These are phyloP conservation scores for Thuja plicata DNA, from an alignment of 83 land plant species.

Conservation along the genomic window DNA sequence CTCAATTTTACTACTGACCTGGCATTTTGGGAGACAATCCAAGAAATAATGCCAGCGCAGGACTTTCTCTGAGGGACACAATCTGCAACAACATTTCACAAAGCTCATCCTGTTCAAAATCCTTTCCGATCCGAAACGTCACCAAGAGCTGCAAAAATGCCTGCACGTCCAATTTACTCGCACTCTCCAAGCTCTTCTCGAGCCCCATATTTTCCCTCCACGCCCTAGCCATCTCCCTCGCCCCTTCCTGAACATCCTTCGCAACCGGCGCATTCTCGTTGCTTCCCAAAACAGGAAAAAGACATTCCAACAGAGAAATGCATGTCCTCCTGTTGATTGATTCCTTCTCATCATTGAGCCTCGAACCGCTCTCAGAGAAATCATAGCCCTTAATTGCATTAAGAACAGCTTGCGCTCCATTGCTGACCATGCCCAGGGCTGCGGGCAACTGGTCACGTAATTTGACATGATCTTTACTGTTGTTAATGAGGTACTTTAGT, in stretches of 20 bases:
- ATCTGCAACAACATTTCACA: neutral
- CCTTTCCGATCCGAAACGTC: constrained; percentile 3
- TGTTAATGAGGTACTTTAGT: neutral
- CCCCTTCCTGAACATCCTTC: neutral
- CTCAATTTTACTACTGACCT: too few species aligned
- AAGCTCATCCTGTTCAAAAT: neutral
- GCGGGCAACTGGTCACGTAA: neutral
- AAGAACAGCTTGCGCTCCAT: neutral
- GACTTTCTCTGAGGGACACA: neutral
- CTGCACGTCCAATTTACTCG: neutral
- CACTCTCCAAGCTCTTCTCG: neutral
- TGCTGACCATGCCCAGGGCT: neutral
- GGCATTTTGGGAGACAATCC: too few species aligned
- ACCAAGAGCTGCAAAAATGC: constrained; percentile 4
- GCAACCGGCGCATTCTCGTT: neutral
- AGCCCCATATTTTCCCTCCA: neutral
- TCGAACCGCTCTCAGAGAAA: neutral
- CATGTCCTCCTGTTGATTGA: neutral
- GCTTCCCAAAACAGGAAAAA: neutral
- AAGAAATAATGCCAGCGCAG: neutral
- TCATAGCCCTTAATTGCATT: neutral
- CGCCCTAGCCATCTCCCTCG: neutral
- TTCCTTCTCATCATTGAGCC: neutral
- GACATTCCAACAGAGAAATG: neutral
- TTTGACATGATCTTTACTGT: too few species aligned